A percentile compares a stretch with the other conserved stretches of the same genome.
Conservation (phyloP, 2,329 filamentous ascomycete species). For the Leptoxyphium fumago region DNA sequence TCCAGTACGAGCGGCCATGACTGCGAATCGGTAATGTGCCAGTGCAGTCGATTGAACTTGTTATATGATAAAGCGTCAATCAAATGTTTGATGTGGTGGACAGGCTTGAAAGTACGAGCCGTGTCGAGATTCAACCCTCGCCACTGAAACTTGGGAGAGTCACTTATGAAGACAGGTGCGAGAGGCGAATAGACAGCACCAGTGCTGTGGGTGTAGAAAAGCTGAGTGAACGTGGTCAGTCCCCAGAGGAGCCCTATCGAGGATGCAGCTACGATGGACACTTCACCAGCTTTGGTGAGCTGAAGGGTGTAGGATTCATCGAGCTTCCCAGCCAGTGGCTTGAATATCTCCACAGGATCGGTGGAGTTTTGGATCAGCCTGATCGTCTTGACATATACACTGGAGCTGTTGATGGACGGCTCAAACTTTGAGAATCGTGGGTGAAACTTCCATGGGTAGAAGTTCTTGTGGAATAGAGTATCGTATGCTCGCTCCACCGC, state of each 20-base stretch:
- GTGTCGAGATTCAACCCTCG: conserved; percentile 71
- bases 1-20: conserved; percentile 77
- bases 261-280: conserved; percentile 48
- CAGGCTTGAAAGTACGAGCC: conserved; percentile 54
- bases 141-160: conserved; percentile 59
- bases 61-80: conserved; percentile 65
- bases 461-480: conserved; percentile 51
- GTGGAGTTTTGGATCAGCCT: conserved; percentile 44
- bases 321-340: conserved; percentile 46
- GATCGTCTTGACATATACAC: conserved; percentile 44
- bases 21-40: conserved; percentile 72
- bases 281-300: conserved; percentile 43
- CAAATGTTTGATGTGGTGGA: conserved; percentile 53
- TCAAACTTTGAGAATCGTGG: conserved; percentile 50
- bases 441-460: conserved; percentile 68
- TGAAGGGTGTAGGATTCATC: conserved; percentile 64
- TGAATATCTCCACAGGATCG: conserved; percentile 41
- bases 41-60: conserved; percentile 70
- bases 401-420: conserved; percentile 33
- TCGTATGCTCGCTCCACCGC: conserved; percentile 41
- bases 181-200: conserved; percentile 50
- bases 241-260: conserved; percentile 56
- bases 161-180: conserved; percentile 57
- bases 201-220: conserved; percentile 54
- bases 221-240: conserved; percentile 63